Evolutionary conservation across 371 early-diverging fungal species (phyloP).

Genomic region (Funneliformis caledonium): DNA sequence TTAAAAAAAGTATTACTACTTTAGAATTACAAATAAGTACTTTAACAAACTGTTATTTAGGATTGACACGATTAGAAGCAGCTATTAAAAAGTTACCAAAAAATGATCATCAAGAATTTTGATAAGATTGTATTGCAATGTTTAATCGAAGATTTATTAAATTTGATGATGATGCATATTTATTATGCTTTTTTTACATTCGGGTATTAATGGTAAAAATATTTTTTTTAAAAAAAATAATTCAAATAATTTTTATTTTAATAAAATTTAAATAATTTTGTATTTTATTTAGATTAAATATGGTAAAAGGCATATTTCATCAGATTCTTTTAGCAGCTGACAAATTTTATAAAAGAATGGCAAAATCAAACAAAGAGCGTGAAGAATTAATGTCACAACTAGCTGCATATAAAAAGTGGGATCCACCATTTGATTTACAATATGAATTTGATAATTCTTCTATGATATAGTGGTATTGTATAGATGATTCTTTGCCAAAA

Average conservation of each 20-base stretch:
- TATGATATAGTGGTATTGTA: not conserved
- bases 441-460: too few relatives aligned
- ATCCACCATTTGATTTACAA: too few relatives aligned
- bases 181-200: not conserved
- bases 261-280: too few relatives aligned
- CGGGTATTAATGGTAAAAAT: not conserved
- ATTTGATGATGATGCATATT: conserved; percentile 21
- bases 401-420: too few relatives aligned
- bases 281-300: too few relatives aligned
- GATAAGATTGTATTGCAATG: not conserved
- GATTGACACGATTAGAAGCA: not conserved
- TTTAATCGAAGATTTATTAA: not conserved
- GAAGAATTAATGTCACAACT: too few relatives aligned
- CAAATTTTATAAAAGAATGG: too few relatives aligned
- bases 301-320: too few relatives aligned
- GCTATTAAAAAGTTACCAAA: conserved; percentile 7
- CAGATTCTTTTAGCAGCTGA: too few relatives aligned
- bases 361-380: too few relatives aligned
- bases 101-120: not conserved
- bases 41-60: not conserved
- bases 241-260: too few relatives aligned
- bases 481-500: too few relatives aligned
- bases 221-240: not conserved
- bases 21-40: conserved; percentile 1
- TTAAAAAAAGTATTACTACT: conserved; percentile 11